A percentile compares a stretch with the other conserved stretches of the same genome.
These are phyloP conservation scores for Fusarium phyllophilum DNA, from an alignment of 2,329 filamentous ascomycete species.

Conservation along the genomic window DNA sequence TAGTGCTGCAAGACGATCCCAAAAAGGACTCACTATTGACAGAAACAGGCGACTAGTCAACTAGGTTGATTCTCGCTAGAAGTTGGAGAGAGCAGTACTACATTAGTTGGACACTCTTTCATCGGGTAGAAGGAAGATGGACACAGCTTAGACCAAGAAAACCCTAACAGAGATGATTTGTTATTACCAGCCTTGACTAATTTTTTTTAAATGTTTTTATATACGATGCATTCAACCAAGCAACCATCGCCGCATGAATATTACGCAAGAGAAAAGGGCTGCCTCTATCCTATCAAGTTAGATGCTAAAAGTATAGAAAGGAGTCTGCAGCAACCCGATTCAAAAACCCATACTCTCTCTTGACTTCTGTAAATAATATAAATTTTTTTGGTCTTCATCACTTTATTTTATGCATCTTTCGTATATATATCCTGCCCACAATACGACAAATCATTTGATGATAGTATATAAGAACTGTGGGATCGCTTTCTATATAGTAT, in stretches of 20 bases:
- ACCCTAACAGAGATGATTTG: too few species aligned
- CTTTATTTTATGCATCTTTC: background rate
- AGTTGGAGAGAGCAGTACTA: background rate
- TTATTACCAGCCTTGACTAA: background rate
- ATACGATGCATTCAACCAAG: background rate
- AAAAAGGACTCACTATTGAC: background rate
- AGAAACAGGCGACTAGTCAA: background rate
- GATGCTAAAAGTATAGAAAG: background rate
- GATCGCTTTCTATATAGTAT: background rate
- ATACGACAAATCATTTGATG: background rate
- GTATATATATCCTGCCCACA: background rate
- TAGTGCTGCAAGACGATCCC: too few species aligned
- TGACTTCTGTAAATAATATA: background rate
- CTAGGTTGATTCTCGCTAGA: background rate
- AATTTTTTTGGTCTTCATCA: too few species aligned
- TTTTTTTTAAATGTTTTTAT: too few species aligned
- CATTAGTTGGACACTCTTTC: too few species aligned
- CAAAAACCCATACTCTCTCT: background rate
- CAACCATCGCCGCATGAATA: background rate
- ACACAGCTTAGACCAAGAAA: background rate
- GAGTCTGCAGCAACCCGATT: background rate
- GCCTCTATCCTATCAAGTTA: background rate
- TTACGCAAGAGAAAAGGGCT: background rate
- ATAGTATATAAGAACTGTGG: background rate
- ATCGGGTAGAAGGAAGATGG: background rate